Percentiles rank a stretch among this genome's conserved stretches.
Evolutionary conservation across 2,329 filamentous ascomycete species (phyloP).

Genomic region (Didymosphaeria variabile): DNA sequence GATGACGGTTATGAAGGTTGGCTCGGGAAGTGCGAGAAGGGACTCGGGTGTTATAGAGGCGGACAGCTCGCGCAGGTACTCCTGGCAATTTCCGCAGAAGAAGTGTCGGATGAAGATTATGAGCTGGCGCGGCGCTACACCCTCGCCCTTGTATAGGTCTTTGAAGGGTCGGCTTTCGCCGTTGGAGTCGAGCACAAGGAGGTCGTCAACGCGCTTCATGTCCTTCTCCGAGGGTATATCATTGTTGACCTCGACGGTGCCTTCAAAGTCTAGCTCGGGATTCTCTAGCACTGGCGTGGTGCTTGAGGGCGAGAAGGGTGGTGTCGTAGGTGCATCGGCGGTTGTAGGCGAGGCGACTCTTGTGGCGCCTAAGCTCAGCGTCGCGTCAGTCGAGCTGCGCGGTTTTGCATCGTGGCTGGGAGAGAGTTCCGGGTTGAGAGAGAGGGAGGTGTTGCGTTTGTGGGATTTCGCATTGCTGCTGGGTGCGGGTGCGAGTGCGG

Average conservation of each 20-base stretch:
- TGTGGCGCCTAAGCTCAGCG: constrained; percentile 6
- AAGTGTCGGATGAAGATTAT: constrained; percentile 82
- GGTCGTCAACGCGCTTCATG: constrained; percentile 38
- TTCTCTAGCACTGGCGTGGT: constrained; percentile 41
- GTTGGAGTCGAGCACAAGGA: constrained; percentile 48
- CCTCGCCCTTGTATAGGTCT: constrained; percentile 46
- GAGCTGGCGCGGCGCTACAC: constrained; percentile 61
- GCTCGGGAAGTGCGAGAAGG: constrained; percentile 58
- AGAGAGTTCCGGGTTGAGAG: constrained; percentile 10
- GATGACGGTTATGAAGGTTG: constrained; percentile 73
- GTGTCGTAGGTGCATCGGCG: constrained; percentile 26
- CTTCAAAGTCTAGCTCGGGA: constrained; percentile 40
- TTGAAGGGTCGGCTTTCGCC: constrained; percentile 49
- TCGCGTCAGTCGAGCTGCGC: constrained; percentile 11
- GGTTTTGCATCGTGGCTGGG: constrained; percentile 1
- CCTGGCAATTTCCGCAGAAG: constrained; percentile 82
- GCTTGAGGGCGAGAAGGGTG: constrained; percentile 45
- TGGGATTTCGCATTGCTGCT: not conserved
- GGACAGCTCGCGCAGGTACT: constrained; percentile 72
- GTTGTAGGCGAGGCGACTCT: constrained; percentile 1
- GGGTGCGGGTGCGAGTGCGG: constrained; percentile 14
- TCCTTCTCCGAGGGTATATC: constrained; percentile 45
- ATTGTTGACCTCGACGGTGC: constrained; percentile 49
- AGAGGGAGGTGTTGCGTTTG: constrained; percentile 12
- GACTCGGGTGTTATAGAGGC: constrained; percentile 60